phyloP scores from a whole-genome alignment of 495 filamentous ascomycete genomes.

The Penicillium diatomitis region DNA sequence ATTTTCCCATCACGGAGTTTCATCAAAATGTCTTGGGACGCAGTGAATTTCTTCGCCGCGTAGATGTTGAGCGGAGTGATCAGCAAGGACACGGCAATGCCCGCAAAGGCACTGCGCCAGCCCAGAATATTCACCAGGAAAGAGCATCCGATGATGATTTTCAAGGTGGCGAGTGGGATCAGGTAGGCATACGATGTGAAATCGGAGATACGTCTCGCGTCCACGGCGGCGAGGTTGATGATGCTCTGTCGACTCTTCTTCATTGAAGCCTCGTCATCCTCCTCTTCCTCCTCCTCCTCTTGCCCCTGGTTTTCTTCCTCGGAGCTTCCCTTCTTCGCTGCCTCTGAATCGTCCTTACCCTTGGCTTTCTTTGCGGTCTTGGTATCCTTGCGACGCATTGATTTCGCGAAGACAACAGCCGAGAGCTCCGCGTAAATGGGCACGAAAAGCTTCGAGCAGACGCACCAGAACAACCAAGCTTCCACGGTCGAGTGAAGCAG shows the following conservation, averaged over 20 bases:
- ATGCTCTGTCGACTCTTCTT: slow-evolving; percentile 66
- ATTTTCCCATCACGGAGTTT: slow-evolving; percentile 70
- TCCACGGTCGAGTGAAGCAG: slow-evolving; percentile 49
- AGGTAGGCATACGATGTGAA: slow-evolving; percentile 57
- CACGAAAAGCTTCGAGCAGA: slow-evolving; percentile 52
- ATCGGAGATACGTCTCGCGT: slow-evolving; percentile 63
- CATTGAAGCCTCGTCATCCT: slow-evolving; percentile 43
- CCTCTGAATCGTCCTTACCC: slow-evolving; percentile 9
- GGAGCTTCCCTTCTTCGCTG: background rate
- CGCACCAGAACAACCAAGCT: slow-evolving; percentile 55
- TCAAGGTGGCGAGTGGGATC: slow-evolving; percentile 47
- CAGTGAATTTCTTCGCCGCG: slow-evolving; percentile 56
- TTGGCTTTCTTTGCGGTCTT: slow-evolving; percentile 41
- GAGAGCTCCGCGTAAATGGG: slow-evolving; percentile 63
- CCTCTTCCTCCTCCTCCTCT: slow-evolving; percentile 34
- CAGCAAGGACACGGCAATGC: slow-evolving; percentile 53
- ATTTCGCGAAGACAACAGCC: slow-evolving; percentile 66
- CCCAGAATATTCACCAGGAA: slow-evolving; percentile 66
- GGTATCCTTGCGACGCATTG: slow-evolving; percentile 71
- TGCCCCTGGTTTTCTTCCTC: slow-evolving; percentile 16
- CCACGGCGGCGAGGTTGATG: slow-evolving; percentile 72
- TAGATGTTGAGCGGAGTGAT: slow-evolving; percentile 62
- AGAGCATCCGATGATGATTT: slow-evolving; percentile 52
- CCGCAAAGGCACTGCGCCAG: slow-evolving; percentile 60
- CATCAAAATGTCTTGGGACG: slow-evolving; percentile 66